These are phyloP conservation scores for Backusella liffmaniae DNA, from an alignment of 192 early-diverging fungal genomes.

Conservation along the genomic window DNA sequence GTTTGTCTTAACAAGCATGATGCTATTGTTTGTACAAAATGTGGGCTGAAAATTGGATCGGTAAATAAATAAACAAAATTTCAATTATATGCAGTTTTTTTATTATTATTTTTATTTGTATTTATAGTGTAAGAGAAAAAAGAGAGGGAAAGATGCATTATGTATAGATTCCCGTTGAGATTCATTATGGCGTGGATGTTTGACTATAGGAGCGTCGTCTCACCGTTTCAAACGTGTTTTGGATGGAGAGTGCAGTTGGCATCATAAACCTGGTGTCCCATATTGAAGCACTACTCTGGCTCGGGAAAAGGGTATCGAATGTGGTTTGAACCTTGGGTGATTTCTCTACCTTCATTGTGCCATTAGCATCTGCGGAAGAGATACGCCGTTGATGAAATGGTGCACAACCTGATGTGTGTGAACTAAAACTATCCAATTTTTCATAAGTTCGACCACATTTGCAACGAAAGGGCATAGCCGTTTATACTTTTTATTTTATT, in stretches of 20 bases:
- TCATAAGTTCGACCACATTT: constrained; percentile 38
- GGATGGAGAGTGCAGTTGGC: constrained; percentile 29
- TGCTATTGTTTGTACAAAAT: not conserved
- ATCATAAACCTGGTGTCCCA: constrained; percentile 14
- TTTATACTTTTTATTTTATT: too few relatives aligned
- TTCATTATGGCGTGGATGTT: not conserved
- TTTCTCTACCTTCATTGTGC: not conserved
- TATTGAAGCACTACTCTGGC: not conserved
- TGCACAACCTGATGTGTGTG: constrained; percentile 35
- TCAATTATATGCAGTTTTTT: not conserved
- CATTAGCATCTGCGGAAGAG: not conserved
- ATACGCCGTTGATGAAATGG: constrained; percentile 24
- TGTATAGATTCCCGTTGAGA: not conserved
- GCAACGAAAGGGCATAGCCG: constrained; percentile 33
- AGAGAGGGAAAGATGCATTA: not conserved
- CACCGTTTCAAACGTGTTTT: constrained; percentile 32
- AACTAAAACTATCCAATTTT: constrained; percentile 27
- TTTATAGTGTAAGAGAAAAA: not conserved
- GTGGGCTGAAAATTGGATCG: not conserved
- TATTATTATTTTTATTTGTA: not conserved
- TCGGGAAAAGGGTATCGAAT: not conserved
- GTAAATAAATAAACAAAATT: not conserved
- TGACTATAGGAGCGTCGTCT: constrained; percentile 24
- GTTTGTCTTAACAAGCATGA: not conserved
- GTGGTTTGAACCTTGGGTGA: not conserved